Conservation (phyloP, 208 protist genomes). For the Trypanosoma caninum region DNA sequence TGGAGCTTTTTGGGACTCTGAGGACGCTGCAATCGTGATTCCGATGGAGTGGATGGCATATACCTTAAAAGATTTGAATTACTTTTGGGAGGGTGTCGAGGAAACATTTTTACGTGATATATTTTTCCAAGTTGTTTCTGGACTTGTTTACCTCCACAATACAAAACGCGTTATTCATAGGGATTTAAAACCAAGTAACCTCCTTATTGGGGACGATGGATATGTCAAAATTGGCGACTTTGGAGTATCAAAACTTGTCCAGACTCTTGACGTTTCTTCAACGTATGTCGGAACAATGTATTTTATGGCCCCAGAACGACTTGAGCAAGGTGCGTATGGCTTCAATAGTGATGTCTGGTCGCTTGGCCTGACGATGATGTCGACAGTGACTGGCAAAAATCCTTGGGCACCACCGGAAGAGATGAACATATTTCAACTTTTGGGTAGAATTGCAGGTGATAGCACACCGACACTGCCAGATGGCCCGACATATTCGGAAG, state of each 20-base stretch:
- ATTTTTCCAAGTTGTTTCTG: slow-evolving; percentile 85
- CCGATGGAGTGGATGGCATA: slow-evolving; percentile 92
- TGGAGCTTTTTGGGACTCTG: slow-evolving; percentile 85
- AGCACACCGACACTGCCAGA: slow-evolving; percentile 69
- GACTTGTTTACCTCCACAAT: slow-evolving; percentile 81
- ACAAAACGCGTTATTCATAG: slow-evolving; percentile 92
- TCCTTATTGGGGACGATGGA: slow-evolving; percentile 93
- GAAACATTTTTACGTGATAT: slow-evolving; percentile 76
- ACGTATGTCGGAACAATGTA: slow-evolving; percentile 94
- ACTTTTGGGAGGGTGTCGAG: slow-evolving; percentile 81
- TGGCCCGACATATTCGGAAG: slow-evolving; percentile 54
- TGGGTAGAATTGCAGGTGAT: slow-evolving; percentile 73
- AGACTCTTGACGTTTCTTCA: slow-evolving; percentile 85
- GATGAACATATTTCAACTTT: slow-evolving; percentile 86
- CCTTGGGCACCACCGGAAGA: slow-evolving; percentile 85
- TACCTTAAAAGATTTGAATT: slow-evolving; percentile 75
- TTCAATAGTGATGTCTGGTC: slow-evolving; percentile 93
- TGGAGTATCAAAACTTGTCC: slow-evolving; percentile 89
- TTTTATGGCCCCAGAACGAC: slow-evolving; percentile 92
- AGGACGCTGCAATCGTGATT: slow-evolving; percentile 81
- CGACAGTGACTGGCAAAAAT: slow-evolving; percentile 77
- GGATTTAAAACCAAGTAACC: slow-evolving; percentile 97
- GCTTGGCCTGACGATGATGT: slow-evolving; percentile 86
- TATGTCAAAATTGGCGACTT: slow-evolving; percentile 93
- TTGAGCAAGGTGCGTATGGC: slow-evolving; percentile 88